A percentile compares a stretch with the other conserved stretches of the same genome.
These are phyloP conservation scores for Letharia columbiana DNA, from an alignment of 495 filamentous ascomycete genomes.

Conservation along the genomic window DNA sequence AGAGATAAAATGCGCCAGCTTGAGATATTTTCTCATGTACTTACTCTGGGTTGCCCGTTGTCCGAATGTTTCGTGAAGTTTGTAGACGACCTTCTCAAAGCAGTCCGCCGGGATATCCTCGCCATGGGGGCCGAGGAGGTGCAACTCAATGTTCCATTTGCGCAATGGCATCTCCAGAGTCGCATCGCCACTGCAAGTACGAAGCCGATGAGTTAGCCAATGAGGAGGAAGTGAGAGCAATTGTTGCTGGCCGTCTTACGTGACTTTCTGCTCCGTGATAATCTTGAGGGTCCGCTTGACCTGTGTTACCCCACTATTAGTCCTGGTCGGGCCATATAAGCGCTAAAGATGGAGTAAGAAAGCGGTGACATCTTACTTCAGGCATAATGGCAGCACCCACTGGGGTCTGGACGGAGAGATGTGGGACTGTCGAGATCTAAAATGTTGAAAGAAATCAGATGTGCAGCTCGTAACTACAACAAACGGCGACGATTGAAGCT, in stretches of 20 bases:
- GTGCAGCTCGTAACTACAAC: neutral
- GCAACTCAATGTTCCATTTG: constrained; percentile 54
- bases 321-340: neutral
- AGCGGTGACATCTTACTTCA: neutral
- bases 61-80: constrained; percentile 87
- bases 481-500: neutral
- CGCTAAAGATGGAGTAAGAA: neutral
- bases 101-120: constrained; percentile 64
- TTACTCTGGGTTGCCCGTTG: constrained; percentile 69
- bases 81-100: constrained; percentile 88
- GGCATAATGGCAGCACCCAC: neutral
- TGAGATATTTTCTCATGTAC: constrained; percentile 24
- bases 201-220: constrained; percentile 9
- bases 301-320: constrained; percentile 32
- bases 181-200: constrained; percentile 48
- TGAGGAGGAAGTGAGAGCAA: constrained; percentile 11
- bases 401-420: neutral
- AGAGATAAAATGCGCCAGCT: neutral
- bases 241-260: constrained; percentile 47
- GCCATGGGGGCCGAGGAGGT: constrained; percentile 50
- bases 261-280: constrained; percentile 79
- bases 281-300: constrained; percentile 84
- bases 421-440: neutral
- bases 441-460: neutral
- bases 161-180: constrained; percentile 86